Conservation (phyloP, 768 basidiomycete species). For the Hygrophorus pudorinus region DNA sequence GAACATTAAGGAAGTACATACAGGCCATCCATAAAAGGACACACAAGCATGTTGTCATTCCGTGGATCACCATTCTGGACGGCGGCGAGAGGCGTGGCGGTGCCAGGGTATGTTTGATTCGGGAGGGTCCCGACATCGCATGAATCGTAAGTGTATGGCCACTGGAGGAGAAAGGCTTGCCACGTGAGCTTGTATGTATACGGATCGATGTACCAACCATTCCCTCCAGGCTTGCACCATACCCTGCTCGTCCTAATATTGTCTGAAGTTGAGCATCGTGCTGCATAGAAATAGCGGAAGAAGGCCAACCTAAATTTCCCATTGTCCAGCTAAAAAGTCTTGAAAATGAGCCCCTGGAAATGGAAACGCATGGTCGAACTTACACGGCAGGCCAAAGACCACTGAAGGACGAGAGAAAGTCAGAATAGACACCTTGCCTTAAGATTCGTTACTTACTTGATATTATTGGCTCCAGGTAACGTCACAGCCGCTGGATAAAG, state of each 20-base stretch:
- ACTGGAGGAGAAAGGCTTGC: conserved; percentile 19
- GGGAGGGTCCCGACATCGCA: conserved; percentile 75
- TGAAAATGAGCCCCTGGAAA: not conserved
- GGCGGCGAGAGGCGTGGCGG: conserved; percentile 34
- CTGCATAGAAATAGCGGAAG: conserved; percentile 12
- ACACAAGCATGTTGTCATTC: conserved; percentile 28
- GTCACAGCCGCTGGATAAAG: conserved; percentile 24
- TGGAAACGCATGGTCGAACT: conserved; percentile 7
- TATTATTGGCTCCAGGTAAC: conserved; percentile 32
- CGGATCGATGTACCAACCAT: conserved; percentile 28
- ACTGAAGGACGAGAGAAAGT: conserved; percentile 10
- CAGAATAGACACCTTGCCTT: not conserved
- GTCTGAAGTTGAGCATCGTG: conserved; percentile 29
- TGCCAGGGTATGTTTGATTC: conserved; percentile 65
- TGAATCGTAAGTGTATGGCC: conserved; percentile 61
- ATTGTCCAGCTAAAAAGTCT: conserved; percentile 27
- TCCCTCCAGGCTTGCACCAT: conserved; percentile 56
- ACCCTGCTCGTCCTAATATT: conserved; percentile 51
- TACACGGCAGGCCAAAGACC: conserved; percentile 31
- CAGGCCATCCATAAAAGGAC: conserved; percentile 4
- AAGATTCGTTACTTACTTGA: conserved; percentile 10
- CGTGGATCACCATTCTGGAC: conserved; percentile 28
- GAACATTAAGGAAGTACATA: not conserved
- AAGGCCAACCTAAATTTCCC: conserved; percentile 42
- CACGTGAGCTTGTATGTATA: not conserved